phyloP scores from a whole-genome alignment of 352 stramenopile species.

The Globisporangium camurandrum region DNA sequence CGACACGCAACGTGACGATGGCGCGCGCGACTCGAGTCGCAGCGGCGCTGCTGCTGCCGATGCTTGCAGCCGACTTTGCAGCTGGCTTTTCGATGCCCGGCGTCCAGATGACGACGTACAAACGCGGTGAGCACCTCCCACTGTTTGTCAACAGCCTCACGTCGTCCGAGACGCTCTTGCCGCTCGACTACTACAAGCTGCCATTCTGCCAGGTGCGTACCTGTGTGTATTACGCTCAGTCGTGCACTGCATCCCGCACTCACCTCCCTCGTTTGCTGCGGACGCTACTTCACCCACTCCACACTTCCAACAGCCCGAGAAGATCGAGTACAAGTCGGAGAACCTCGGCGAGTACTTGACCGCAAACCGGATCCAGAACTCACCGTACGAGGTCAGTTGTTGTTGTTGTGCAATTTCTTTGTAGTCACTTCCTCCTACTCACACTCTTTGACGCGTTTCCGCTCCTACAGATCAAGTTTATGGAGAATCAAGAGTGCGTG shows the following conservation, averaged over 20 bases:
- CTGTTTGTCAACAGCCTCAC: constrained; percentile 94
- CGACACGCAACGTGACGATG: not conserved
- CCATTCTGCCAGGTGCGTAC: constrained; percentile 90
- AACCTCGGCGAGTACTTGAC: constrained; percentile 99
- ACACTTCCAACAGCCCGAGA: constrained; percentile 40
- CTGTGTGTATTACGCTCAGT: not conserved
- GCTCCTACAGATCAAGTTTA: constrained; percentile 74
- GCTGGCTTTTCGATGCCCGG: constrained; percentile 68
- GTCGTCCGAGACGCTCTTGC: constrained; percentile 93
- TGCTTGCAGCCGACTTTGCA: constrained; percentile 10
- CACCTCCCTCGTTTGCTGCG: no score
- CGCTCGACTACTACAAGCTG: constrained; percentile 97
- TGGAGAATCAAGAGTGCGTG: constrained; percentile 61
- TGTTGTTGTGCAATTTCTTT: not conserved
- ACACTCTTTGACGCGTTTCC: not conserved
- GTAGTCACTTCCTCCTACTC: not conserved
- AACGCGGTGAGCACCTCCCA: constrained; percentile 74
- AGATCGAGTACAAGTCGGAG: constrained; percentile 95
- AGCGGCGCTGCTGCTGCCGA: constrained; percentile 3
- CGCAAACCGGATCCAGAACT: constrained; percentile 98
- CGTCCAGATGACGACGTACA: constrained; percentile 87
- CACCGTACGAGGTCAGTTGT: constrained; percentile 83
- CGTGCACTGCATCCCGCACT: not conserved
- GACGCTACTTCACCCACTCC: not conserved
- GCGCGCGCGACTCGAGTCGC: not conserved